Evolutionary conservation across 352 stramenopile genomes (phyloP), one percentile per base, ranked within the genome.

Genomic region (Pythium phragmiticola): DNA sequence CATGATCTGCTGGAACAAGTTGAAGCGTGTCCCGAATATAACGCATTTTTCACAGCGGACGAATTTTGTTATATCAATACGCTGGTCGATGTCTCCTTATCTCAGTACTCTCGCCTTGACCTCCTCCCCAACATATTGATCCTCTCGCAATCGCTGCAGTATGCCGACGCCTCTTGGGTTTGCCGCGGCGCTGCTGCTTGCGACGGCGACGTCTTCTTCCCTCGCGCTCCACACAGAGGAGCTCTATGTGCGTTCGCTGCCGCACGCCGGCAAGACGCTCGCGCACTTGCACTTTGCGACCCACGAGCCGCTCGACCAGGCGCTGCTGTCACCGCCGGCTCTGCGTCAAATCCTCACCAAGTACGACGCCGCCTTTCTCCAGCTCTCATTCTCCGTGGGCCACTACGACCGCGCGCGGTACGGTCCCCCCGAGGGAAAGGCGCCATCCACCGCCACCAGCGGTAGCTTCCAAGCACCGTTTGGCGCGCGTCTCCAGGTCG

Each of bases 341-440:
- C 60, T 94, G 12, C 78, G 74, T 42, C 85, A 92, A 60, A 88
- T 92, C 52, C 68, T 92, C 23, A 70, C 73, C 39, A 89, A 85
- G 63, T 89, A 91, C 63, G 71, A 87, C 50, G 81, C 76, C 36
- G 75, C 87, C 53, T 82, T 84, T 47, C 53, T 96, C 16, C 76
- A 80, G 19, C 68, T 95, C 26, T 84, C 77, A 21, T 90, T 94
- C 59, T 69, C 77, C 5, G 68, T 88, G n/a, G 87, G 87, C 0
- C 63, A 67, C 21, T 91, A 88, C 66, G 68, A 60, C 26, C 70
- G 85, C 28, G 78, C 68, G 48, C 76, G 70, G 34, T 89, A 82
- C 41, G 82, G 78, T 1, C 58, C 69, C 1, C 65, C 70, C 0
- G 50, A 43, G 16, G 45, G 42, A 13, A 30, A 30, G 3, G 26